phyloP scores from a whole-genome alignment of 768 basidiomycete species.

The Galerina sulciceps region DNA sequence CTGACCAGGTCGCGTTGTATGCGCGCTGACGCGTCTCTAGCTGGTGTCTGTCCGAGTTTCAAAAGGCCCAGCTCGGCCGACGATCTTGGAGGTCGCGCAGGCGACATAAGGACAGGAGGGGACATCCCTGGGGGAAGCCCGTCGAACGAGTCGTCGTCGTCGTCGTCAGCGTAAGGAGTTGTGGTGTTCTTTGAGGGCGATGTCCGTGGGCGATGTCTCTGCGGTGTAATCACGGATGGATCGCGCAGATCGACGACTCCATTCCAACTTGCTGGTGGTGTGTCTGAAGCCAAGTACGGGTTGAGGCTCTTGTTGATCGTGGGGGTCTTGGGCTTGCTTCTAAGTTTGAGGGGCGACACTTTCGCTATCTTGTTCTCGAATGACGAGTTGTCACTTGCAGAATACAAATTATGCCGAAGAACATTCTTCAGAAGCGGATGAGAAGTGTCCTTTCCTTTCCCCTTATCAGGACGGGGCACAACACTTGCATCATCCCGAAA shows the following conservation, averaged over 20 bases:
- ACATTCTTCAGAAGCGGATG: slow-evolving; percentile 52
- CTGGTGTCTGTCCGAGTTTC: slow-evolving; percentile 65
- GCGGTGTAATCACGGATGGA: slow-evolving; percentile 52
- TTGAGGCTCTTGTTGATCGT: slow-evolving; percentile 55
- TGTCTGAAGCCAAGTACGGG: slow-evolving; percentile 61
- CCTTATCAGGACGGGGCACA: slow-evolving; percentile 39
- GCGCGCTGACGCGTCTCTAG: slow-evolving; percentile 69
- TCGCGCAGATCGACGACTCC: slow-evolving; percentile 76
- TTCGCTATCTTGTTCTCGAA: slow-evolving; percentile 31
- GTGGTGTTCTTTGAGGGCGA: slow-evolving; percentile 23
- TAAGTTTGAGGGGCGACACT: slow-evolving; percentile 56
- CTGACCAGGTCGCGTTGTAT: slow-evolving; percentile 70
- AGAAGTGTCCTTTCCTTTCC: slow-evolving; percentile 48
- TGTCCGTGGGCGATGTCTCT: slow-evolving; percentile 32
- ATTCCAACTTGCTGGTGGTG: slow-evolving; percentile 61
- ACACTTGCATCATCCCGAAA: slow-evolving; percentile 26
- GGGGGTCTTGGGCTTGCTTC: slow-evolving; percentile 60
- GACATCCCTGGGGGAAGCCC: slow-evolving; percentile 61
- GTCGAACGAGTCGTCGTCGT: slow-evolving; percentile 59
- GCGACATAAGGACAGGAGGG: slow-evolving; percentile 61
- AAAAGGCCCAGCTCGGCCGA: slow-evolving; percentile 51
- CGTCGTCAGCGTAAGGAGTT: slow-evolving; percentile 35
- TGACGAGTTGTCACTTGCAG: slow-evolving; percentile 41
- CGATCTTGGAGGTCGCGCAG: slow-evolving; percentile 52
- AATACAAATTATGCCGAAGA: slow-evolving; percentile 53